Evolutionary conservation across 192 early-diverging fungal genomes (phyloP), one percentile per base, ranked within the genome.

Genomic region (Chytriomyces confervae): DNA sequence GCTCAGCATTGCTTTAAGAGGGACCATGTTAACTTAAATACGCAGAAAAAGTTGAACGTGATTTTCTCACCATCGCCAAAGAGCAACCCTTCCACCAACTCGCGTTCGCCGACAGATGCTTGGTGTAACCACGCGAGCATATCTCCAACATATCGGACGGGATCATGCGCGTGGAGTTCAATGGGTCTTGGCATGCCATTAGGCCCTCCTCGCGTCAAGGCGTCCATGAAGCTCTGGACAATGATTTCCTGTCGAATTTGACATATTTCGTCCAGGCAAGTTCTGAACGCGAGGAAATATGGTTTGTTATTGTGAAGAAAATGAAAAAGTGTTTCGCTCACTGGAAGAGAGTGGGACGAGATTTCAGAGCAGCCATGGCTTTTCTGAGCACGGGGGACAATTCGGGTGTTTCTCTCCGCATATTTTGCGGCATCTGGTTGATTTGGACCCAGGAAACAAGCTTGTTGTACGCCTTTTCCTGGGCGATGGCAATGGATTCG

Each of bases 51-150:
- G 11, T 65, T 3, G 18, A 13, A 69, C 5, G 13, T 57, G 53
- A 46, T 48, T 3, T 11, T 18, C n/a, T n/a, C 36, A 49, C 50
- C 72, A 74, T 62, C 44, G 10, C 72, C 61, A 48, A 48, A 46
- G 77, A 95, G 88, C 13, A 95, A 66, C 46, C 88, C 87, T 76
- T 97, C 94, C 24, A 97, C 83, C 78, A 97, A 88, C 81, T 99
- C 97, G 23, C 88, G 83, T 80, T 97, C 97, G 9, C 91, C 88
- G 5, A 95, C 94, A 20, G 88, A 89, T 0, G 94, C 91, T 84
- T 97, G 95, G 87, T 99, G 97, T 2, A 97, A 79, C 97, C 97
- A 99, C 0, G 96, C 97, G 20, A 97, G 81, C 94, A 99, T 97
- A 75, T 97, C 97, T 23, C 96, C 96, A 48, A 95, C 89, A 78